These are phyloP conservation scores for Capsicum baccatum DNA, from an alignment of 257 asterid genomes.

Conservation along the genomic window DNA sequence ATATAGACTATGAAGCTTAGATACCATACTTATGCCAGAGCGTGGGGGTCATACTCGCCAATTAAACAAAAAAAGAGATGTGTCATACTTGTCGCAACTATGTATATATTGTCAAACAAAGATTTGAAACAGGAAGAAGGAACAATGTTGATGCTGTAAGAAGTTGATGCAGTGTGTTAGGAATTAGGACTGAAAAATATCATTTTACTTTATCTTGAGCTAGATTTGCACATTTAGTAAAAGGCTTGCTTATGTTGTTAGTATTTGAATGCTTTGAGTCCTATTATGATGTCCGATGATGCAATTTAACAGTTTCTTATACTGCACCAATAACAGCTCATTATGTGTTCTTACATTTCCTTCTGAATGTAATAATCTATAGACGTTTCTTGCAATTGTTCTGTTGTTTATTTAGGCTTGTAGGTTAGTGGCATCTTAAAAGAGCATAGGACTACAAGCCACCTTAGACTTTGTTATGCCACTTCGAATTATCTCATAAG, in stretches of 20 bases:
- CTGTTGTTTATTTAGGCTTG: not conserved
- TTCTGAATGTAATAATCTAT: constrained; percentile 16
- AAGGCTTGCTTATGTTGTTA: not conserved
- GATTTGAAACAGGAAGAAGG: constrained; percentile 23
- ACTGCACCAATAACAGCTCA: not conserved
- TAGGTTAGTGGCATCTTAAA: not conserved
- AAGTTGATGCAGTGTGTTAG: constrained; percentile 23
- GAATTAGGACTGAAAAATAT: constrained; percentile 18
- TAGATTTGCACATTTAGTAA: constrained; percentile 10
- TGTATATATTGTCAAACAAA: not conserved
- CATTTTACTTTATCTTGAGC: constrained; percentile 23
- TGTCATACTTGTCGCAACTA: not conserved
- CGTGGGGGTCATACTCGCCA: not conserved
- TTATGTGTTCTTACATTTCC: constrained; percentile 5
- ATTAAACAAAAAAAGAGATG: not conserved
- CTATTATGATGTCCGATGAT: constrained; percentile 15
- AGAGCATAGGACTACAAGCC: not conserved
- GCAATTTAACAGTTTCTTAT: not conserved
- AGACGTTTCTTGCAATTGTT: constrained; percentile 9
- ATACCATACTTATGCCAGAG: not conserved
- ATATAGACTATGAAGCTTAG: not conserved
- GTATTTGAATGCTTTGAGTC: constrained; percentile 6
- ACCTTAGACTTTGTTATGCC: constrained; percentile 9
- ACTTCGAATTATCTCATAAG: constrained; percentile 1
- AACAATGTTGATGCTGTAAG: not conserved